Base-by-base conservation (phyloP, 345 rosid species). In the Linum tenue region DNA sequence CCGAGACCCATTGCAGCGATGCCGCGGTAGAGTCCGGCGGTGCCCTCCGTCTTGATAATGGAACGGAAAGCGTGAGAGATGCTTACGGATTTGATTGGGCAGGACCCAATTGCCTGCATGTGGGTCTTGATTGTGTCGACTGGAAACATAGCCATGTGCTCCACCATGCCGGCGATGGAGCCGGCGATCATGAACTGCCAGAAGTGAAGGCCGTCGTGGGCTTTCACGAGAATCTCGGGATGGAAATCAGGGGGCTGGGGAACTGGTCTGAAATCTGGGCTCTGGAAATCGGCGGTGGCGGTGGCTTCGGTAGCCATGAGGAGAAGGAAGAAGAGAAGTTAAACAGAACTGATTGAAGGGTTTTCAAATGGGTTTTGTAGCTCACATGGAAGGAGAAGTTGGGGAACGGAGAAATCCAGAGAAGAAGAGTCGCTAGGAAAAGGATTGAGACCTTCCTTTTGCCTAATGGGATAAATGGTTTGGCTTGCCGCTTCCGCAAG, bases 71-170 rank as follows among this genome's bases (percentile, higher is more conserved):
- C 97, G 64, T 91, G 84, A 12, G 85, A 59, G n/a, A 95, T 79
- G 8, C 86, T 79, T 42, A 88, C 83, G 57, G 97, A 85, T 69
- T 86, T 87, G 50, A 87, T 82, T 4, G 99, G 99, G 72, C 99
- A 94, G 37, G 97, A 83, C 16, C 89, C 83, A n/a, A 88, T 77
- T 15, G 99, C 96, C 74, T 94, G 99, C 99, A 94, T 94, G 48
- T 79, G 96, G 17, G 99, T 94, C 77, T 94, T 94, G 76, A 94
- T 66, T 37, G 99, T 94, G 71, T 90, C 99, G 7, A 94, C 96
- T 6, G 99, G 99, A 72, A 88, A 94, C 99, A 94, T 94, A 42
- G 96, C 87, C 99, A 94, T 88, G 85, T 94, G 99, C 64, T 94
- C 99, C 37, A 88, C 79, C 8, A 83, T 80, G 3, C 99, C 99